Evolutionary conservation across 2,329 filamentous ascomycete genomes (phyloP), one percentile per base, ranked within the genome.

Genomic region (Apiospora saccharicola): DNA sequence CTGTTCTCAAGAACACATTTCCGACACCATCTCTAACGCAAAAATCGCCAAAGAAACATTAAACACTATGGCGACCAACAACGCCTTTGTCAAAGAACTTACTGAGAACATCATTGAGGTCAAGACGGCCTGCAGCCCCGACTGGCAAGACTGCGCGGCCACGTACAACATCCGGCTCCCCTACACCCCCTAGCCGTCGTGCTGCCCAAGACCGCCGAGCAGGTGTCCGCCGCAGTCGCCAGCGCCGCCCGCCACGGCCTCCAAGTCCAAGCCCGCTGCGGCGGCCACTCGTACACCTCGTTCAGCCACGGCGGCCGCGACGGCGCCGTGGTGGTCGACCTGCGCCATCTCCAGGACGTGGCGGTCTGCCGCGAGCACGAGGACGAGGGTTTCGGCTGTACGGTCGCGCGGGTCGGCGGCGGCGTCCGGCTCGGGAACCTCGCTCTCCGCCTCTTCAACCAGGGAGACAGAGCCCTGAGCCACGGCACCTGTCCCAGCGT

Each of bases 251-350:
- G 77, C 2, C 74, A 78, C 64, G 79, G 80, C 43, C 74, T 85
- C 61, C 85, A 86, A 70, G 84, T 88, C 4, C 86, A 88, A 71
- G 81, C 85, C n/a, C 82, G 82, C 71, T 83, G 82, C 57, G 86
- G 86, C 13, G 86, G 86, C 0, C 86, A 88, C 73, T 85, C 82
- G 14, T 88, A 87, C 77, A 86, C 81, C 1, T 86, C 85, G 53
- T 84, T 84, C 74, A 83, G 84, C 79, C 80, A 77, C 70, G 81
- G 82, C 8, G 82, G 81, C 1, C 49, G 73, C 2, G 73, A 83
- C 73, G 81, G 81, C 4, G 74, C 78, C 64, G 76, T 82, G 70
- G 79, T 84, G 19, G 72, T 84, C 47, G 80, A 83, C 71, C 75
- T 84, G 41, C 75, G 80, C 47, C 70, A 76, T 4, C 75, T 83